Evolutionary conservation across 129 eudicot species (phyloP).

Genomic region (Tagetes patula): DNA sequence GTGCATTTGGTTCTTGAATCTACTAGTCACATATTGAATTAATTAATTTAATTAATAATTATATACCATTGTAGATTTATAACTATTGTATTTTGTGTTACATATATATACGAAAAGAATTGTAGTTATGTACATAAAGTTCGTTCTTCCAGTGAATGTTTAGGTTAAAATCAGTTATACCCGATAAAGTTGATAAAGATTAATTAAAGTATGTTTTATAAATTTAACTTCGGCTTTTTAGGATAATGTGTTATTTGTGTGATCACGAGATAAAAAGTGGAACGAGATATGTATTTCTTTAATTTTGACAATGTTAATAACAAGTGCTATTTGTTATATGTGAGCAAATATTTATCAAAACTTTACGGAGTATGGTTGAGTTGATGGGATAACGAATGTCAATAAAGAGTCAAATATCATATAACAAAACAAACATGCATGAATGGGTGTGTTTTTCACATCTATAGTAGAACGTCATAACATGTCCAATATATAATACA

Average conservation of each 20-base stretch:
- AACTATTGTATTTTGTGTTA: background rate
- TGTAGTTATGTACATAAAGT: background rate
- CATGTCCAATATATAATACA: slow-evolving; percentile 28
- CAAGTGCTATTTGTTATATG: too few species aligned
- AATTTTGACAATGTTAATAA: too few species aligned
- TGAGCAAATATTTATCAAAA: background rate
- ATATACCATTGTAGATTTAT: background rate
- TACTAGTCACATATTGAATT: background rate
- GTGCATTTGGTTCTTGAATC: background rate
- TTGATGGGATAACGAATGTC: background rate
- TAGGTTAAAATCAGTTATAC: too few species aligned
- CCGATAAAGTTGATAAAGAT: too few species aligned
- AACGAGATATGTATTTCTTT: too few species aligned
- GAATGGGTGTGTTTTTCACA: slow-evolving; percentile 17
- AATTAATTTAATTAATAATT: background rate
- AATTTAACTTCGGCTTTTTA: too few species aligned
- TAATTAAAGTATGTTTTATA: too few species aligned
- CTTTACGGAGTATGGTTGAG: slow-evolving; percentile 4
- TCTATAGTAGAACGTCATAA: background rate
- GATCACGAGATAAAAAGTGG: too few species aligned
- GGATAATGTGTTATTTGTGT: too few species aligned
- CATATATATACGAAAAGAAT: background rate
- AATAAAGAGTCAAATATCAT: slow-evolving; percentile 14
- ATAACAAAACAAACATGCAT: slow-evolving; percentile 33
- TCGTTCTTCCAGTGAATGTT: too few species aligned